Evolutionary conservation across 768 basidiomycete species (phyloP).

Genomic region (Coprinopsis marcescibilis): DNA sequence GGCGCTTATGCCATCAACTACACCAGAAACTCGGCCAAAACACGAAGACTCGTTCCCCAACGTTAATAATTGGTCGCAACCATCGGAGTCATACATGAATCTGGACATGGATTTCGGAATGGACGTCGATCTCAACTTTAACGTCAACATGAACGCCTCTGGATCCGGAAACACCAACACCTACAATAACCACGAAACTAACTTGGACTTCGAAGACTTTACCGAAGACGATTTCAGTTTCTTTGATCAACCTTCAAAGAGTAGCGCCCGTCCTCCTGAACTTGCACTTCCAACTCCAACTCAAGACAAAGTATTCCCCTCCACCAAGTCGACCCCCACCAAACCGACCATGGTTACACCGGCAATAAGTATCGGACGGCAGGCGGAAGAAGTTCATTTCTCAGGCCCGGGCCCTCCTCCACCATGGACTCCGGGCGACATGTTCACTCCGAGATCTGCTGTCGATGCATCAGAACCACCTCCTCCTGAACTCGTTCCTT

Average conservation of each 20-base stretch:
- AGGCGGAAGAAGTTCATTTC: slow-evolving; percentile 20
- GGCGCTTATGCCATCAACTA: no score
- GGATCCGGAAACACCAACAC: slow-evolving; percentile 6
- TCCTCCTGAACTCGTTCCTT: slow-evolving; percentile 38
- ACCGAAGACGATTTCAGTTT: slow-evolving; percentile 90
- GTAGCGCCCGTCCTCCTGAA: slow-evolving; percentile 1
- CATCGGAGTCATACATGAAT: slow-evolving; percentile 32
- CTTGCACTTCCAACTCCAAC: slow-evolving; percentile 2
- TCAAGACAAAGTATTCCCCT: background rate
- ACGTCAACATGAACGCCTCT: slow-evolving; percentile 27
- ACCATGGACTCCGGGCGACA: slow-evolving; percentile 16
- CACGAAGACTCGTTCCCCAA: no score
- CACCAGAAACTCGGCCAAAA: no score
- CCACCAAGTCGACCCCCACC: background rate
- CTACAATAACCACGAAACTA: slow-evolving; percentile 28
- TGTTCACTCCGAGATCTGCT: slow-evolving; percentile 23
- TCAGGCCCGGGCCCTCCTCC: slow-evolving; percentile 17
- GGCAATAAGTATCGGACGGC: slow-evolving; percentile 4
- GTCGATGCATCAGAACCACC: slow-evolving; percentile 19
- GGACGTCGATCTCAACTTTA: slow-evolving; percentile 30
- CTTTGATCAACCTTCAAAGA: slow-evolving; percentile 57
- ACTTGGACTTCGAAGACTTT: slow-evolving; percentile 56
- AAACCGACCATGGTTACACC: background rate
- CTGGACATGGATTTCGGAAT: slow-evolving; percentile 47
- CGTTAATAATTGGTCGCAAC: slow-evolving; percentile 37